Evolutionary conservation across 768 basidiomycete species (phyloP).

Genomic region (Kwoniella pini): DNA sequence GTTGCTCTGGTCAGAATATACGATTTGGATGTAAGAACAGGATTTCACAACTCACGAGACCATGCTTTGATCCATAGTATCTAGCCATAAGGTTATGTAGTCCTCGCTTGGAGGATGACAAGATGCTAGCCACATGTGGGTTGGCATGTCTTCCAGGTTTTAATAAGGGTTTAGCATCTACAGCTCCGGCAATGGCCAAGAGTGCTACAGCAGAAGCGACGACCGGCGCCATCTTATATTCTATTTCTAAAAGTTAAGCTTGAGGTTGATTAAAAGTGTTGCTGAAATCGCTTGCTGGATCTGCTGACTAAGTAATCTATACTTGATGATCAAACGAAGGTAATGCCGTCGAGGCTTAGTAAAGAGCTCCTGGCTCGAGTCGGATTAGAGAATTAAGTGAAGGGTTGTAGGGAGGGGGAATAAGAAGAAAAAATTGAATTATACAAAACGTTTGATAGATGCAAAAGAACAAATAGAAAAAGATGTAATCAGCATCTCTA

Average conservation of each 20-base stretch:
- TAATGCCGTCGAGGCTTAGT: constrained; percentile 48
- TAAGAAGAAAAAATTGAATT: constrained; percentile 6
- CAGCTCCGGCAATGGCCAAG: constrained; percentile 29
- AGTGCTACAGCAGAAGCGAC: constrained; percentile 34
- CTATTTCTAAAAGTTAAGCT: background rate
- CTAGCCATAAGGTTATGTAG: constrained; percentile 27
- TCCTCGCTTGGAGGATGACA: constrained; percentile 31
- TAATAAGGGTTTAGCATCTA: constrained; percentile 39
- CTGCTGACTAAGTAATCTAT: background rate
- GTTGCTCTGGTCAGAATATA: background rate
- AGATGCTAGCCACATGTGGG: constrained; percentile 39
- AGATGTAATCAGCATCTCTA: background rate
- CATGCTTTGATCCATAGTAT: constrained; percentile 45
- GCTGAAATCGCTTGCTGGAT: background rate
- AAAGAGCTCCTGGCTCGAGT: constrained; percentile 47
- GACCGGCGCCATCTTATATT: constrained; percentile 47
- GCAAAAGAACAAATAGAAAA: constrained; percentile 3
- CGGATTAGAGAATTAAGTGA: constrained; percentile 14
- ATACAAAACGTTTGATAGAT: constrained; percentile 1
- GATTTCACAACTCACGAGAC: constrained; percentile 40
- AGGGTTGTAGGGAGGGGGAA: constrained; percentile 6
- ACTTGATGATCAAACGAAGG: constrained; percentile 30
- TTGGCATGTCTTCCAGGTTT: constrained; percentile 50
- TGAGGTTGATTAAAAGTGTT: background rate
- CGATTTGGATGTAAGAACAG: background rate